Evolutionary conservation across 2,329 filamentous ascomycete genomes (phyloP).

Genomic region (Aspergillus pseudotamarii): DNA sequence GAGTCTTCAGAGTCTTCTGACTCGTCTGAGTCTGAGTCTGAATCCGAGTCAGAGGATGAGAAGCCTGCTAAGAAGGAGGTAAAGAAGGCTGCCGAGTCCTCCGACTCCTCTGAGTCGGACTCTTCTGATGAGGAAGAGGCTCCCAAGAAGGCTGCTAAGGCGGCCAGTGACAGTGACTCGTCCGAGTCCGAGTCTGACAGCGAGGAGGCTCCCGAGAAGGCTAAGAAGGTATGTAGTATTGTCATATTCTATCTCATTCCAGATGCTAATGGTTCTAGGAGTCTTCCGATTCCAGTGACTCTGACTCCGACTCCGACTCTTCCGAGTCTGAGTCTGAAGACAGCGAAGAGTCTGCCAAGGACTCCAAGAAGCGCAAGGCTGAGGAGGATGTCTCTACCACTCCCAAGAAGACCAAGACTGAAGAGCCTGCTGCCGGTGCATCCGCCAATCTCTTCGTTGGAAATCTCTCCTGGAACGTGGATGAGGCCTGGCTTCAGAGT

Average conservation of each 20-base stretch:
- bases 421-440: slow-evolving; percentile 34
- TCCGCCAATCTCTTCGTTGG: slow-evolving; percentile 78
- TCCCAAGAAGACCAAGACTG: slow-evolving; percentile 66
- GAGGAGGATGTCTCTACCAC: slow-evolving; percentile 45
- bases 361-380: slow-evolving; percentile 54
- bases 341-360: slow-evolving; percentile 35
- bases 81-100: slow-evolving; percentile 25
- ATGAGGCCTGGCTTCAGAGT: slow-evolving; percentile 77
- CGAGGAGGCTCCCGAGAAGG: slow-evolving; percentile 30
- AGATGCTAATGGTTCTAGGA: slow-evolving; percentile 14
- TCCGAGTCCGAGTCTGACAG: slow-evolving; percentile 37
- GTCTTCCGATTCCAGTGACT: slow-evolving; percentile 14
- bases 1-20: slow-evolving; percentile 31
- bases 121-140: slow-evolving; percentile 23
- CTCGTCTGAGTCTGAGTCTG: slow-evolving; percentile 26
- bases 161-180: slow-evolving; percentile 29
- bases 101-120: slow-evolving; percentile 7
- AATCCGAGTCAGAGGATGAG: slow-evolving; percentile 38
- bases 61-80: slow-evolving; percentile 39
- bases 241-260: background rate
- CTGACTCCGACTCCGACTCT: slow-evolving; percentile 18
- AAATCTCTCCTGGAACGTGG: slow-evolving; percentile 87
- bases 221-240: slow-evolving; percentile 28
- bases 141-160: slow-evolving; percentile 31
- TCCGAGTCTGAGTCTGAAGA: slow-evolving; percentile 38